phyloP scores from a whole-genome alignment of 2,329 filamentous ascomycete genomes.

The Epichloe sibirici region DNA sequence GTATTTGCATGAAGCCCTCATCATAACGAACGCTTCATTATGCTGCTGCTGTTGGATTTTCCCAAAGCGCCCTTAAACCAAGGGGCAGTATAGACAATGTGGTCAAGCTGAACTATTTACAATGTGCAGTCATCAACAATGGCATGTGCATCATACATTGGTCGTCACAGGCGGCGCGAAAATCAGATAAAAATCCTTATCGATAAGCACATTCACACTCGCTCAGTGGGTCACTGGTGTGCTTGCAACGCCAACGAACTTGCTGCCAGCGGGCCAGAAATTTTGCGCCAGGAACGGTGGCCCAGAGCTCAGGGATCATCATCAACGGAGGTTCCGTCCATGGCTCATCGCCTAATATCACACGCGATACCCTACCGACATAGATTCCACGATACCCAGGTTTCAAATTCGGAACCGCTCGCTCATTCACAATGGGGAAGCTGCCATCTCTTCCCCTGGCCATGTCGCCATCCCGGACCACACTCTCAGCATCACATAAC shows the following conservation, averaged over 20 bases:
- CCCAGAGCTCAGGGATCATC: not conserved
- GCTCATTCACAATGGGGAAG: constrained; percentile 16
- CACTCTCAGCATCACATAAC: constrained; percentile 11
- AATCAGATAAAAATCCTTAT: constrained; percentile 1
- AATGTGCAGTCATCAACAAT: not conserved
- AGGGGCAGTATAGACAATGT: not conserved
- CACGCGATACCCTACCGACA: not conserved
- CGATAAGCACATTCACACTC: constrained; percentile 2
- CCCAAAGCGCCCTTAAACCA: not conserved
- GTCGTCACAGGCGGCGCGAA: not conserved
- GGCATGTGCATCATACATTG: not conserved
- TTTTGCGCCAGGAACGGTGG: constrained; percentile 10
- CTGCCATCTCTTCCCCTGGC: constrained; percentile 15
- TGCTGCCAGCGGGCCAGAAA: constrained; percentile 9
- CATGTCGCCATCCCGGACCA: constrained; percentile 18
- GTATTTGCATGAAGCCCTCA: constrained; percentile 9
- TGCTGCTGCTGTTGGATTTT: not conserved
- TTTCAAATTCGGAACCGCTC: not conserved
- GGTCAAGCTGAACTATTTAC: not conserved
- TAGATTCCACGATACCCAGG: not conserved
- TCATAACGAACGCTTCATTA: constrained; percentile 9
- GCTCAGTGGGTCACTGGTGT: not conserved
- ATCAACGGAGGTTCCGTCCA: not conserved
- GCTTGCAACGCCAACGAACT: not conserved
- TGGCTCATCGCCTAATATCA: too few species aligned